Evolutionary conservation across 1,284 basidiomycete species (phyloP).

Genomic region (Polyporus tsugae): DNA sequence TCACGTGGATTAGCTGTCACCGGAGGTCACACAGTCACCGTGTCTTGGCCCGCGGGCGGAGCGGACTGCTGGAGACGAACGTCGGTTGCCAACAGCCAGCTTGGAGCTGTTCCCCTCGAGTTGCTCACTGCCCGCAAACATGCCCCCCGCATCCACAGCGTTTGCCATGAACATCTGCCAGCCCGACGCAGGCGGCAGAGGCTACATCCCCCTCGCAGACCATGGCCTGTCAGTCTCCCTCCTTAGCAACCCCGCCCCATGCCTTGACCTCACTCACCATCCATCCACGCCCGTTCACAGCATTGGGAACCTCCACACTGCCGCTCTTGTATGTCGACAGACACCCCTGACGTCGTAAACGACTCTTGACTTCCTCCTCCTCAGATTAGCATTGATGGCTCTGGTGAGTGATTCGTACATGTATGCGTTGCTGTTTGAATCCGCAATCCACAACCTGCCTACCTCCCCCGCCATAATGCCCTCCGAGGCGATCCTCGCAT

Average conservation of each 20-base stretch:
- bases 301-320: constrained; percentile 83
- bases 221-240: constrained; percentile 38
- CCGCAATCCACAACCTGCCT: not conserved
- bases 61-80: not conserved
- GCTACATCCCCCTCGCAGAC: constrained; percentile 38
- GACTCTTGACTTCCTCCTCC: constrained; percentile 13
- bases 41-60: constrained; percentile 1
- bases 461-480: not conserved
- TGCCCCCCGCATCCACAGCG: not conserved
- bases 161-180: constrained; percentile 32
- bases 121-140: not conserved
- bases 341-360: not conserved
- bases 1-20: constrained; percentile 14
- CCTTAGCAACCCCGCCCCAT: not conserved
- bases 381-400: constrained; percentile 79
- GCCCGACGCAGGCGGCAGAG: constrained; percentile 31
- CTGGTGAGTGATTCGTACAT: constrained; percentile 55
- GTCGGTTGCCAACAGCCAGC: not conserved
- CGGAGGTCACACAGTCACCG: constrained; percentile 11
- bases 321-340: constrained; percentile 63
- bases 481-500: not conserved
- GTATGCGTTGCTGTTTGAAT: not conserved
- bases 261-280: not conserved
- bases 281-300: constrained; percentile 46
- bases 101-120: not conserved